Evolutionary conservation across 1,139 yeast species (phyloP), one percentile per base, ranked within the genome.

Genomic region (Debaryomyces sp.): DNA sequence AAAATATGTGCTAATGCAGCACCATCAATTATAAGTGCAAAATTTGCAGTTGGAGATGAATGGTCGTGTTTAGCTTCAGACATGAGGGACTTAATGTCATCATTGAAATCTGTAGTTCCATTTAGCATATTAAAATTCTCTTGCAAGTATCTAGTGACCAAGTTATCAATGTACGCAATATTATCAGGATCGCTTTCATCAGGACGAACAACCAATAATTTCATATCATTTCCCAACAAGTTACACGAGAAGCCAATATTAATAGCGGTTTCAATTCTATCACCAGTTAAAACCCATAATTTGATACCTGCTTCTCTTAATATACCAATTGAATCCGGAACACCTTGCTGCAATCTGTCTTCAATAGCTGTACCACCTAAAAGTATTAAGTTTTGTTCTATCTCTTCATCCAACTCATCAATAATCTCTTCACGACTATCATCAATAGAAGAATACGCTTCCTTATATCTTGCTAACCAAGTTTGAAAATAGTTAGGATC

Each of bases 331-430:
- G 98, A 82, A 57, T 90, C 96, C 1, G 99, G 98, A 15, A 94
- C 99, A 64, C 98, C 99, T 52, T 85, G 90, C 71, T 94, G 99
- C 51, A 94, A 77, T 60, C 97, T 80, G 70, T 94, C 99, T 67
- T 94, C 99, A 67, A 94, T 94, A 17, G 99, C 99, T 27, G 99
- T 94, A 59, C 98, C 99, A 53, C 99, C 99, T 35, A 94, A 71
- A 50, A 94, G 73, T 13, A 73, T 73, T 58, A 94, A 73, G 37
- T 84, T 84, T 27, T 81, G 77, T 68, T 94, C 99, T 57, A 94
- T 84, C 45, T 84, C 82, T 45, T 91, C 94, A 22, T 92, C 89
- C 50, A 89, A 86, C 47, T 73, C 77, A 52, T 89, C 97, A 74
- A 94, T 81, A 51, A 81, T 73, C 36, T 77, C 90, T 47, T 91